Base-by-base conservation (phyloP, 148 eudicot species). In the Salicornia ramosissima region DNA sequence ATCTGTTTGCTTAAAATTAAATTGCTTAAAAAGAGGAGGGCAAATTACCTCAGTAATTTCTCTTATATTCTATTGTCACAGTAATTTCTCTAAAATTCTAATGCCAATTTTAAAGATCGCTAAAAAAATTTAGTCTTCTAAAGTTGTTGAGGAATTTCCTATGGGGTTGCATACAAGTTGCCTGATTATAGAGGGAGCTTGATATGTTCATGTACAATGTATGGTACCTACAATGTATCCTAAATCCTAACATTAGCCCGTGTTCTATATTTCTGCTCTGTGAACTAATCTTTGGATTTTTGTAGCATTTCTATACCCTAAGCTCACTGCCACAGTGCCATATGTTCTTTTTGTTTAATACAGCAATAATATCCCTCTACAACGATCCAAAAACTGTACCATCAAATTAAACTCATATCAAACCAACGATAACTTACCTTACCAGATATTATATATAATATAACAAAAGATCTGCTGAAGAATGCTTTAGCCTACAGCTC, bases 401-500 rank as follows among this genome's bases (percentile, higher is more conserved):
- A 75, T 33, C 46, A 50, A 5, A 33, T 55, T 6, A 47, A 47
- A 65, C 29, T 58, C 50, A 14, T 19, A 26, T 19, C 22, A 67
- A 6, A 28, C n/a, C 36, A 76, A 57, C 62, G 5, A 57, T n/a
- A 58, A 54, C 31, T n/a, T 65, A 77, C 72, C 72, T 72, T 59
- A 21, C 54, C 69, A 63, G 49, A 40, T 45, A 52, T 82, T 76
- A 92, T 51, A 90, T 72, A 77, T 92, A 92, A 75, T 67, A 80
- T 77, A 75, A 73, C 64, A 92, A 88, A 46, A 88, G 94, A 83
- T 86, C 86, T 42, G 81, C 81, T 11, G 98, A 85, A 56, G 94
- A 83, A 74, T 83, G 79, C 78, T 52, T 92, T 51, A 92, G 33
- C 75, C 98, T 85, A 83, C 98, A 92, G 82, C 98, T 92, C 82